Evolutionary conservation across 1,139 yeast species (phyloP).

Genomic region (Pichia kudriavzevii): DNA sequence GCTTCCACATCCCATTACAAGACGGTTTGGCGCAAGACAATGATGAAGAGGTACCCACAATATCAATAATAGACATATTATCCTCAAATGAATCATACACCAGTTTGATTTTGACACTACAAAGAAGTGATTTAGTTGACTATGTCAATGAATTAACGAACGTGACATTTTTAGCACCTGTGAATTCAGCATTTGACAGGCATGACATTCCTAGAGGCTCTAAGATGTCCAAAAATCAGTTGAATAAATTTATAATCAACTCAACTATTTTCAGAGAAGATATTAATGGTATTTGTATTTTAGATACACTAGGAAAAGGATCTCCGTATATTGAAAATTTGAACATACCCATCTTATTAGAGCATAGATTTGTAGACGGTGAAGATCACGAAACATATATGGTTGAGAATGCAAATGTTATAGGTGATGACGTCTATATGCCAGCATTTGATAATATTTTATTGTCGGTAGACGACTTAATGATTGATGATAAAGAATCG

Average conservation of each 20-base stretch:
- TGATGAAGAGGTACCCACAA: constrained; percentile 27
- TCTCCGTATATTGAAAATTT: constrained; percentile 16
- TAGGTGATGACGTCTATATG: constrained; percentile 60
- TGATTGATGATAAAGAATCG: constrained; percentile 25
- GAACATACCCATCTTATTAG: constrained; percentile 25
- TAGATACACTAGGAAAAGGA: constrained; percentile 19
- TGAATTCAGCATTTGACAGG: constrained; percentile 63
- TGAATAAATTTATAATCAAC: constrained; percentile 26
- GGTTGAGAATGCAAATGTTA: constrained; percentile 47
- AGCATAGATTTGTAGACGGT: constrained; percentile 13
- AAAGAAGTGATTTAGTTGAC: constrained; percentile 62
- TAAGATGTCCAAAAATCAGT: constrained; percentile 12
- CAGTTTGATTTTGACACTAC: constrained; percentile 56
- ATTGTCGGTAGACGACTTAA: constrained; percentile 56
- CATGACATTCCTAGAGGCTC: constrained; percentile 6
- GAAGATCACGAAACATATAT: constrained; percentile 17
- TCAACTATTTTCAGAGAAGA: constrained; percentile 23
- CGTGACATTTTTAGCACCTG: constrained; percentile 77
- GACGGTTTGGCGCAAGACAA: no score
- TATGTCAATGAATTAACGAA: constrained; percentile 55
- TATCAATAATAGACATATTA: constrained; percentile 67
- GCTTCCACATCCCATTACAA: no score
- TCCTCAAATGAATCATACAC: constrained; percentile 72
- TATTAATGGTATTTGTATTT: constrained; percentile 25
- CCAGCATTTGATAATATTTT: constrained; percentile 64